Conservation (phyloP, 192 early-diverging fungal genomes). For the Gamsiella multidivaricata region DNA sequence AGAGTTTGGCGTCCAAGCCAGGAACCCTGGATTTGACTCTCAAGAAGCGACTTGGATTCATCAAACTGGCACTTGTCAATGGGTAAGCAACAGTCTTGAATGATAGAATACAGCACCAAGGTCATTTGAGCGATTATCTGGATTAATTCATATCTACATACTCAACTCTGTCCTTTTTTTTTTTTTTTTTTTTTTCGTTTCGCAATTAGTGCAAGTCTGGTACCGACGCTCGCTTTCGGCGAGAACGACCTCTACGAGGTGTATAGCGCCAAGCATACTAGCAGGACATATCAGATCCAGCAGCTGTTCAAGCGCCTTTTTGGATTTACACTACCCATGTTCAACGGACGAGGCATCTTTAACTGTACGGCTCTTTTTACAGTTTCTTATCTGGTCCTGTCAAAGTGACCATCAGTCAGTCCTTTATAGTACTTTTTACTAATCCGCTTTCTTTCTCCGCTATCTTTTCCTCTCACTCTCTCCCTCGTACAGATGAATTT, state of each 20-base stretch:
- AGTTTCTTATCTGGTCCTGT: not conserved
- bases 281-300: slow-evolving; percentile 72
- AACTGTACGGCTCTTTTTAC: no score
- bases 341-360: slow-evolving; percentile 88
- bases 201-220: slow-evolving; percentile 68
- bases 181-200: not conserved
- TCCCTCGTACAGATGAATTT: slow-evolving; percentile 56
- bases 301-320: slow-evolving; percentile 67
- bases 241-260: slow-evolving; percentile 92
- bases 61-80: slow-evolving; percentile 84
- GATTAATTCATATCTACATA: no score
- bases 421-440: no score
- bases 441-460: not conserved
- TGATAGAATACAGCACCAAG: no score
- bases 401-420: slow-evolving; percentile 14
- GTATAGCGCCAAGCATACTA: slow-evolving; percentile 71
- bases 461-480: not conserved
- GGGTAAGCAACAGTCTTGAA: no score
- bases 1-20: slow-evolving; percentile 76
- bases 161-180: not conserved
- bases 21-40: slow-evolving; percentile 74
- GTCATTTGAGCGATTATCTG: no score
- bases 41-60: slow-evolving; percentile 85
- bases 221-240: slow-evolving; percentile 91
- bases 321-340: slow-evolving; percentile 79